phyloP scores from a whole-genome alignment of 495 filamentous ascomycete genomes.

The Cladorrhinum samala region DNA sequence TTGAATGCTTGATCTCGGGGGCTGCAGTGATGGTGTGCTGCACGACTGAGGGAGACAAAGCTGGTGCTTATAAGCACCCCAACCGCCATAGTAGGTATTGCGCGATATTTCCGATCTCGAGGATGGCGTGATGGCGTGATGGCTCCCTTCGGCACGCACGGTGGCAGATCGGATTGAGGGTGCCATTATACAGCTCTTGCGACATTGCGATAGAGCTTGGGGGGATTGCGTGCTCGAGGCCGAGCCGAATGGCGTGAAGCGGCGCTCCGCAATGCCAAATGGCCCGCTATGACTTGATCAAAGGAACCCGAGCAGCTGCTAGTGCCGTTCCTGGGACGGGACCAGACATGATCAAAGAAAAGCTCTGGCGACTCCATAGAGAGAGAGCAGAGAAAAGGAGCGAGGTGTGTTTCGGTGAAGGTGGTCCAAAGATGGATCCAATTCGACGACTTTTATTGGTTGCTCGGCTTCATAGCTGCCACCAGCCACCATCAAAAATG shows the following conservation, averaged over 20 bases:
- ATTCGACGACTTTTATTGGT: too few species aligned
- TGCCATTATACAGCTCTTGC: not conserved
- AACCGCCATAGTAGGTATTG: too few species aligned
- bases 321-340: not conserved
- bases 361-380: not conserved
- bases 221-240: constrained; percentile 20
- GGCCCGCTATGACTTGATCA: not conserved
- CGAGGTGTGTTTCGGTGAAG: too few species aligned
- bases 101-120: not conserved
- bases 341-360: not conserved
- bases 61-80: not conserved
- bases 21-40: not conserved
- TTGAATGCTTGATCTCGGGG: not conserved
- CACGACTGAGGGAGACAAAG: too few species aligned
- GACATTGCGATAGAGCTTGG: constrained; percentile 16
- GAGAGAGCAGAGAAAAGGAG: too few species aligned
- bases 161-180: too few species aligned
- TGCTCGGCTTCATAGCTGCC: too few species aligned
- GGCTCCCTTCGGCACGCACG: too few species aligned
- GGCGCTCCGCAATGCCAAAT: constrained; percentile 9
- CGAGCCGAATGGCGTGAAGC: constrained; percentile 15
- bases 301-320: not conserved
- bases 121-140: not conserved
- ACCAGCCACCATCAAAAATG: too few species aligned
- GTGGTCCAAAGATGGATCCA: too few species aligned